phyloP scores from a whole-genome alignment of 306 rosid species.

The Glycyrrhiza uralensis region DNA sequence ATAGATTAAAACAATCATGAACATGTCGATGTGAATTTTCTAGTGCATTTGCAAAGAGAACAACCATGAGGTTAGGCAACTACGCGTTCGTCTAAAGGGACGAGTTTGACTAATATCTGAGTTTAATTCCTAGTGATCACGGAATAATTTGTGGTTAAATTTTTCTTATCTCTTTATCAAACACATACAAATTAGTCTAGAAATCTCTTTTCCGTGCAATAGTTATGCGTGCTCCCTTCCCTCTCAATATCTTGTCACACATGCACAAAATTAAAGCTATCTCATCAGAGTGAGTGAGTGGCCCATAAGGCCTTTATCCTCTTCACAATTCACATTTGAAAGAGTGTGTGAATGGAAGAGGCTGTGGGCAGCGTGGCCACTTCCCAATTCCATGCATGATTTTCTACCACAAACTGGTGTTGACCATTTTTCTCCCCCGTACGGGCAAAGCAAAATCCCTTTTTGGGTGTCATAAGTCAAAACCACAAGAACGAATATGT shows the following conservation, averaged over 20 bases:
- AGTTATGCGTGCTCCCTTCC: constrained; percentile 12
- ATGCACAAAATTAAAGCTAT: too few relatives aligned
- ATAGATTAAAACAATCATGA: not conserved
- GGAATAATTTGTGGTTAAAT: too few relatives aligned
- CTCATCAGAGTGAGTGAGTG: not conserved
- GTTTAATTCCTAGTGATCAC: too few relatives aligned
- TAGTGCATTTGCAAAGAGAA: not conserved
- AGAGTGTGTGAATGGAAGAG: constrained; percentile 13
- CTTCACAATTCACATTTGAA: not conserved
- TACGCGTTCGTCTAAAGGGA: too few relatives aligned
- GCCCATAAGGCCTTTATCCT: constrained; percentile 14
- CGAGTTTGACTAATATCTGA: too few relatives aligned
- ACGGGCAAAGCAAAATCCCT: constrained; percentile 23
- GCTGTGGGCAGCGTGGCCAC: constrained; percentile 44
- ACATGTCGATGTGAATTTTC: not conserved
- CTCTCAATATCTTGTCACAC: constrained; percentile 23
- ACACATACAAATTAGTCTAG: too few relatives aligned
- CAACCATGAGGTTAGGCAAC: too few relatives aligned
- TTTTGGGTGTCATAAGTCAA: constrained; percentile 7
- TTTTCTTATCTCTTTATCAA: too few relatives aligned
- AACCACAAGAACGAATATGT: not conserved
- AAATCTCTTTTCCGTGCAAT: not conserved
- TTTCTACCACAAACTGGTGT: constrained; percentile 30
- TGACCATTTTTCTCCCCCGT: constrained; percentile 31
- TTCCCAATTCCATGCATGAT: constrained; percentile 22